Evolutionary conservation across 202 grass and related monocot species (phyloP).

Genomic region (Carex arenaria): DNA sequence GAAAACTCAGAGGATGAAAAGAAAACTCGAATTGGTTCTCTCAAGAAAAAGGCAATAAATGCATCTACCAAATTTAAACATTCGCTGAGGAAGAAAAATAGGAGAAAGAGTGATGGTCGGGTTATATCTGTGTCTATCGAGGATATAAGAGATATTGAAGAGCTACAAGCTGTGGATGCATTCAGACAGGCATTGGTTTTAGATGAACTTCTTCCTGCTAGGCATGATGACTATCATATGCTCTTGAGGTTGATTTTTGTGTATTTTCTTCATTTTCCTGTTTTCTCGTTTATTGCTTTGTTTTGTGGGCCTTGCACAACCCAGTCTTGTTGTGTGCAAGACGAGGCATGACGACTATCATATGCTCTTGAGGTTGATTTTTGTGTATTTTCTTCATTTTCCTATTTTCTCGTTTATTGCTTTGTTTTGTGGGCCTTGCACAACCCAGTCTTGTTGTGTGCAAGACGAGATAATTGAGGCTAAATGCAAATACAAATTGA

Average conservation of each 20-base stretch:
- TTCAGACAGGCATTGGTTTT: slow-evolving; percentile 65
- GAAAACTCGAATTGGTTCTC: slow-evolving; percentile 74
- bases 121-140: slow-evolving; percentile 69
- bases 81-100: slow-evolving; percentile 73
- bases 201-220: slow-evolving; percentile 67
- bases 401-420: background rate
- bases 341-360: slow-evolving; percentile 99
- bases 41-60: slow-evolving; percentile 90
- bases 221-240: slow-evolving; percentile 99
- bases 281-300: background rate
- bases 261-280: background rate
- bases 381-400: background rate
- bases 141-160: slow-evolving; percentile 85
- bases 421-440: background rate
- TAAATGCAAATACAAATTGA: background rate
- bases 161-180: slow-evolving; percentile 69
- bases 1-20: slow-evolving; percentile 82
- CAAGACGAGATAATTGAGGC: background rate
- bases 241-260: slow-evolving; percentile 60
- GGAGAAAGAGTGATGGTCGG: slow-evolving; percentile 64
- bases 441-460: background rate
- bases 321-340: background rate
- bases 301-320: background rate
- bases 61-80: slow-evolving; percentile 74
- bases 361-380: slow-evolving; percentile 77